Conservation (phyloP, 1,139 yeast species). For the Sugiyamaella grinbergsii region DNA sequence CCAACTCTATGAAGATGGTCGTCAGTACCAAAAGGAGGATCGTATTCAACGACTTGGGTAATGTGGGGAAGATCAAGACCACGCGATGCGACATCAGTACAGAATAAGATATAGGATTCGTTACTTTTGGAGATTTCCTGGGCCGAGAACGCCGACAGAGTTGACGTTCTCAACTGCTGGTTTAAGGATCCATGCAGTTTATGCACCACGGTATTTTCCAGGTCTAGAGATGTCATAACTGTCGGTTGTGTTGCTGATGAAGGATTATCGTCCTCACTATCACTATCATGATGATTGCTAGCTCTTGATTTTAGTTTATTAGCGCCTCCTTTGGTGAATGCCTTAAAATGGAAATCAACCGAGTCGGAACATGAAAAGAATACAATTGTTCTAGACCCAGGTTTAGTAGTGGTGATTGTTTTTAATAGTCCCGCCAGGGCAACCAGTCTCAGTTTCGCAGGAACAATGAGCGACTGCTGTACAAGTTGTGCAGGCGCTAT, state of each 20-base stretch:
- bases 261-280: conserved; percentile 33
- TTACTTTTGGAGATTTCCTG: conserved; percentile 37
- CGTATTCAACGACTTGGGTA: conserved; percentile 82
- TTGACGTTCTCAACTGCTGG: conserved; percentile 78
- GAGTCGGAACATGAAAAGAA: conserved; percentile 94
- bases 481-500: conserved; percentile 86
- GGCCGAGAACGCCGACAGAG: conserved; percentile 65
- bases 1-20: conserved; percentile 96
- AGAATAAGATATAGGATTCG: conserved; percentile 68
- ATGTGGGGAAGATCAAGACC: conserved; percentile 82
- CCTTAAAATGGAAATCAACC: conserved; percentile 85
- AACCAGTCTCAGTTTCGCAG: conserved; percentile 87
- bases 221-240: conserved; percentile 55
- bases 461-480: conserved; percentile 78
- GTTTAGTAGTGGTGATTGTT: conserved; percentile 45
- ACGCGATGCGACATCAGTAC: conserved; percentile 93
- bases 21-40: conserved; percentile 86
- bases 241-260: conserved; percentile 40
- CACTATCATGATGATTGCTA: conserved; percentile 34
- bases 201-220: conserved; percentile 59
- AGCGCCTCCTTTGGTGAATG: conserved; percentile 53
- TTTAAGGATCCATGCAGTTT: conserved; percentile 89
- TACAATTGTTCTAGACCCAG: conserved; percentile 65
- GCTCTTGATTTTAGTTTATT: conserved; percentile 10
- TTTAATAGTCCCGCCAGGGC: conserved; percentile 69